phyloP scores from a whole-genome alignment of 257 asterid genomes.

The Solanum commersonii region DNA sequence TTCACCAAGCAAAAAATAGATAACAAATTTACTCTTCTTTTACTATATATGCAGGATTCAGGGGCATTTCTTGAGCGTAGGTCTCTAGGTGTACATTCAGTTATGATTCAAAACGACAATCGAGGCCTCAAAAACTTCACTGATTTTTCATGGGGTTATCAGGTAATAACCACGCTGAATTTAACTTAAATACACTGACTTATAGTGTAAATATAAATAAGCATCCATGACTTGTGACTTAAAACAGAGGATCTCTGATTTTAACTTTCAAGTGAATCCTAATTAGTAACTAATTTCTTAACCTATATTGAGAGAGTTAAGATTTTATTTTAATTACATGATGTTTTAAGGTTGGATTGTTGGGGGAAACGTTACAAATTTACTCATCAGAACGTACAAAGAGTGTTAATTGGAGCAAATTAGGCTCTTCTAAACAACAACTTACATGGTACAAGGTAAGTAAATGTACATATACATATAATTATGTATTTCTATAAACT shows the following conservation, averaged over 20 bases:
- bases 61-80: slow-evolving; percentile 70
- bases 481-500: neutral
- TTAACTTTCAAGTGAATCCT: neutral
- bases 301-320: neutral
- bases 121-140: slow-evolving; percentile 15
- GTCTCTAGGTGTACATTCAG: slow-evolving; percentile 39
- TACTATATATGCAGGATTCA: slow-evolving; percentile 40
- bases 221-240: neutral
- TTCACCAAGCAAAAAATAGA: neutral
- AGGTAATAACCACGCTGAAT: slow-evolving; percentile 16
- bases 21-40: neutral
- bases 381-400: slow-evolving; percentile 35
- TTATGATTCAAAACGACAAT: slow-evolving; percentile 18
- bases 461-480: slow-evolving; percentile 1
- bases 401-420: slow-evolving; percentile 33
- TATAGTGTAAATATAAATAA: neutral
- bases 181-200: neutral
- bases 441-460: slow-evolving; percentile 93
- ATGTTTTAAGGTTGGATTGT: slow-evolving; percentile 53
- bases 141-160: slow-evolving; percentile 51
- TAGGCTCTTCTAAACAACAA: slow-evolving; percentile 24
- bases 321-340: neutral
- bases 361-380: slow-evolving; percentile 49
- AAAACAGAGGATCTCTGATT: neutral
- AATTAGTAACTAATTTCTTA: too few species aligned